Percentiles rank a stretch among this genome's conserved stretches.
These are phyloP conservation scores for Ustilago tritici DNA, from an alignment of 1,284 basidiomycete species.

Conservation along the genomic window DNA sequence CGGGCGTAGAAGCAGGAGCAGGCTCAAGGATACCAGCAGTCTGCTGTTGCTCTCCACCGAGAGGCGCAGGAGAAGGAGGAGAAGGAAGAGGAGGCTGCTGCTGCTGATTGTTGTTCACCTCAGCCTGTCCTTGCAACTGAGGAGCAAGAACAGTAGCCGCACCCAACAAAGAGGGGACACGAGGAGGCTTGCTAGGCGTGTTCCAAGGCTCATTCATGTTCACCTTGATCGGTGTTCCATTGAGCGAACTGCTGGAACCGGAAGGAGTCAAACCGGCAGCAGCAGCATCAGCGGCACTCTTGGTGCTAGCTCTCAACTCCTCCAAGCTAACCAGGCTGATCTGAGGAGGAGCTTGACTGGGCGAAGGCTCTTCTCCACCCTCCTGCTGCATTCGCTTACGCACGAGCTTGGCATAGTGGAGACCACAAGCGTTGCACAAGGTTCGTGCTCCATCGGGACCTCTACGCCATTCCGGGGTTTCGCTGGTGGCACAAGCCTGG, in stretches of 20 bases:
- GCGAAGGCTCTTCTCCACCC: conserved; percentile 43
- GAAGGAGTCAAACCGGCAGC: conserved; percentile 27
- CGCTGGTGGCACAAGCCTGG: conserved; percentile 59
- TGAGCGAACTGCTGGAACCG: conserved; percentile 31
- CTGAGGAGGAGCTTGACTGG: conserved; percentile 30
- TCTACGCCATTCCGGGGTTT: conserved; percentile 68
- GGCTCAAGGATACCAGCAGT: conserved; percentile 29
- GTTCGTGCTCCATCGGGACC: conserved; percentile 67
- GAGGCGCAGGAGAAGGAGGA: conserved; percentile 1
- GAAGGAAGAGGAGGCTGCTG: conserved; percentile 5
- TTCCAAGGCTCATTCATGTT: conserved; percentile 30
- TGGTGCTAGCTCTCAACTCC: conserved; percentile 59
- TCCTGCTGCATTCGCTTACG: conserved; percentile 55
- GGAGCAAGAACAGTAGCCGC: conserved; percentile 24
- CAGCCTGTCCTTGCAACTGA: background rate
- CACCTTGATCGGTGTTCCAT: conserved; percentile 37
- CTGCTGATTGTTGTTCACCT: conserved; percentile 1
- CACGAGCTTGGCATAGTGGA: conserved; percentile 62
- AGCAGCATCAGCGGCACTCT: conserved; percentile 45
- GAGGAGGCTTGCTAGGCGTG: conserved; percentile 41
- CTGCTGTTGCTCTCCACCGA: background rate
- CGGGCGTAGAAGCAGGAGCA: conserved; percentile 16
- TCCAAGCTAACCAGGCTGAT: conserved; percentile 55
- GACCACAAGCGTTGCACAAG: conserved; percentile 68
- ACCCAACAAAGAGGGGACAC: conserved; percentile 19